phyloP scores from a whole-genome alignment of 2,329 filamentous ascomycete species.

The Penicillium sp. region DNA sequence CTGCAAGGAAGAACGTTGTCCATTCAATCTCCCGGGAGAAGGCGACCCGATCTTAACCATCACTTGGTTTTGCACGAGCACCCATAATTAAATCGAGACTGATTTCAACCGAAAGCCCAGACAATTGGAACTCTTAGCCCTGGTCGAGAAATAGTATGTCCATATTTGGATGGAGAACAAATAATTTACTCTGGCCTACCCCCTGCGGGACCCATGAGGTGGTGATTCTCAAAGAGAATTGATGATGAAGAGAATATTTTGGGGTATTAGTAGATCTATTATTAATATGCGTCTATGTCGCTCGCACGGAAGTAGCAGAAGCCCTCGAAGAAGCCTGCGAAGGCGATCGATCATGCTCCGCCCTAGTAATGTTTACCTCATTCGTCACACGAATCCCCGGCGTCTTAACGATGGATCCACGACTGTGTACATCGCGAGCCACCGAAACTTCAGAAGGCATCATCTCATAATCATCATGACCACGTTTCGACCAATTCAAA shows the following conservation, averaged over 20 bases:
- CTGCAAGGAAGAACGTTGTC: too few relatives aligned
- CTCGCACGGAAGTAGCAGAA: constrained; percentile 3
- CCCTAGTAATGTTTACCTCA: constrained; percentile 22
- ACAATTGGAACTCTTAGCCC: too few relatives aligned
- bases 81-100: too few relatives aligned
- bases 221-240: neutral
- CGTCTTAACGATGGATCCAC: neutral
- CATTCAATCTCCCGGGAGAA: too few relatives aligned
- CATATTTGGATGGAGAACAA: too few relatives aligned
- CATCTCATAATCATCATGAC: constrained; percentile 30
- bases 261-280: neutral
- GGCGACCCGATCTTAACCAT: too few relatives aligned
- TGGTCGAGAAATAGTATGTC: too few relatives aligned
- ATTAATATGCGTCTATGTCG: neutral
- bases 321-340: constrained; percentile 12
- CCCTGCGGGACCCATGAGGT: too few relatives aligned
- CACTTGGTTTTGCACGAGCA: too few relatives aligned
- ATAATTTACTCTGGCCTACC: too few relatives aligned
- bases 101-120: too few relatives aligned
- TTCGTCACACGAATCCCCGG: constrained; percentile 28
- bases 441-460: constrained; percentile 30
- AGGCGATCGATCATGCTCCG: neutral
- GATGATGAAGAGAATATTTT: neutral
- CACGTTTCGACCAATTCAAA: constrained; percentile 24
- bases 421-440: constrained; percentile 8